Base-by-base conservation (phyloP, 1,139 yeast genomes). In the Debaryomycetaceae sp. region DNA sequence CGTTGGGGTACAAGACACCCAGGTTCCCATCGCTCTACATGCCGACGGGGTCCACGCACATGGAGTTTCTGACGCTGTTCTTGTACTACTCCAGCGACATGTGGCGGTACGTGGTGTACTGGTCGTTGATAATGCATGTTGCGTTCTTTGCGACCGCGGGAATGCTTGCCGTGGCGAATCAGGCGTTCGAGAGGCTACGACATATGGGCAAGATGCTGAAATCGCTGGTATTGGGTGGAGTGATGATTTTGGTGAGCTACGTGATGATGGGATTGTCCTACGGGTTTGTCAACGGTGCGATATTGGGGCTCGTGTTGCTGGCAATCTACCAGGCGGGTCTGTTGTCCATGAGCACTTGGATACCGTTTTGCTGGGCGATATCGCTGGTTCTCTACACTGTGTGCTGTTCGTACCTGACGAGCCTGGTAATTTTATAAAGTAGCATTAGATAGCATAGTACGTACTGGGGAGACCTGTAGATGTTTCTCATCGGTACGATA, bases 261-360 rank as follows among this genome's bases (percentile, higher is more conserved):
- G 42, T 78, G 1, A 22, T 75, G 1, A 62, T 80, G 14, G 91
- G 90, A 0, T 50, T 40, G 9, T 52, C 70, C 1, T 87, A 83
- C 53, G 96, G 87, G 0, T 68, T 85, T 42, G 62, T 83, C 5
- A 71, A 84, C 5, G 97, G 97, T 0, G 80, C 93, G 0, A 72
- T 89, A 8, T 75, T 85, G 36, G 97, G 97, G 0, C 68, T 90
- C 11, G 63, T 81, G 24, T 46, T 70, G 13, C 68, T 69, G 55
- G 87, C 90, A 2, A 77, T 89, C 5, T 90, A 90, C 64, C 72
- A 77, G 45, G 84, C 96, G 0, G 96, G 90, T 0, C 69, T 81
- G 11, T 78, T 90, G 59, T 78, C 87, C 23, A 87, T 91, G 93
- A 85, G 95, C 27, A 87, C 97, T 0, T 91, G 98, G 98, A 81